phyloP scores from a whole-genome alignment of 78 protist species.

The Chrysochromulina tobinii region DNA sequence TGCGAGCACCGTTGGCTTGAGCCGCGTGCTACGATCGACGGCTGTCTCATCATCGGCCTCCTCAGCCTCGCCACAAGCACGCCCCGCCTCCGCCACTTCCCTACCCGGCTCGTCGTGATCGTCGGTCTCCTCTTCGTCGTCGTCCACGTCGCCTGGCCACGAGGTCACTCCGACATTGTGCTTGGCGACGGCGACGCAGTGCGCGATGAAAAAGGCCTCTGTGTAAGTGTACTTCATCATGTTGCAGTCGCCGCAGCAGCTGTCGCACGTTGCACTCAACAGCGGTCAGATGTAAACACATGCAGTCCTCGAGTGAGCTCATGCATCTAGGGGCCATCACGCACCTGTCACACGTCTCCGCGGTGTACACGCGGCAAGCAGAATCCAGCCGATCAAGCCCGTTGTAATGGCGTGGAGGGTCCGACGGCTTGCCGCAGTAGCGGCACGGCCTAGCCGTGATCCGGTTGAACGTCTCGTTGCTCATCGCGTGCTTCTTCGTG shows the following conservation, averaged over 20 bases:
- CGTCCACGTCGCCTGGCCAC: background rate
- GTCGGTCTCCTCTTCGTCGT: background rate
- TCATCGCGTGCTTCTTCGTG: background rate
- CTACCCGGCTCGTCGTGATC: background rate
- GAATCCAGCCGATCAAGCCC: constrained; percentile 15
- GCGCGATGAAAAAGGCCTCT: background rate
- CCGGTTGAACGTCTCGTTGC: background rate
- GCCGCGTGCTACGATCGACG: no score
- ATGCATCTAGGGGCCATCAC: no score
- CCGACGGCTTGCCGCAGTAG: background rate
- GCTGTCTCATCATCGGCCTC: no score
- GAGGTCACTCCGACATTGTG: background rate
- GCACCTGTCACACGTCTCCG: background rate
- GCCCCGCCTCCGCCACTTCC: no score
- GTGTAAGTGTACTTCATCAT: background rate
- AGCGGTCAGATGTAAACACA: no score
- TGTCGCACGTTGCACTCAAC: background rate
- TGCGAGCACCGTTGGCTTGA: no score
- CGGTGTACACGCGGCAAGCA: background rate
- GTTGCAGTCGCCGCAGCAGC: constrained; percentile 29
- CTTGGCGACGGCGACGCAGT: background rate
- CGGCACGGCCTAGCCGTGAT: background rate
- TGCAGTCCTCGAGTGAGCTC: no score
- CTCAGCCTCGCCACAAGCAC: no score
- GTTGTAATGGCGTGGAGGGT: background rate